Base-by-base conservation (phyloP, 2,329 filamentous ascomycete genomes). In the Fusarium sp. region DNA sequence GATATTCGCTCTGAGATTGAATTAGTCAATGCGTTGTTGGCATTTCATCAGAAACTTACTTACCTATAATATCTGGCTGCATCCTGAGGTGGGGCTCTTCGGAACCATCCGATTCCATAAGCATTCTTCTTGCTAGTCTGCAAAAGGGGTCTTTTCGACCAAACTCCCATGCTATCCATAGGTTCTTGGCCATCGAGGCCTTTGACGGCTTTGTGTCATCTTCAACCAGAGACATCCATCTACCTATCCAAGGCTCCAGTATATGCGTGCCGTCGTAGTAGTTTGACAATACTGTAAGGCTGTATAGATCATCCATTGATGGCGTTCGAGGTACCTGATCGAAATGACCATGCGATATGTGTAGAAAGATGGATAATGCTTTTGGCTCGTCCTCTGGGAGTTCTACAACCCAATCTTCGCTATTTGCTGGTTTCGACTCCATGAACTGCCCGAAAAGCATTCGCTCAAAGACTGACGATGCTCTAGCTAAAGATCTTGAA, bases 211-310 rank as follows among this genome's bases (percentile, higher is more conserved):
- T 42, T 9, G 28, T 13, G 8, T 55, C 39, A 20, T 55, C 53
- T 2, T 33, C 38, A 5, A 55, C 36, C 28, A n/a, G 20, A 18
- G 28, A n/a, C 36, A 55, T 55, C 53, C 53, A 55, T 12, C 38
- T 22, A 6, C 3, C 53, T 6, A 55, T 4, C 53, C 53, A 42
- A 3, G 38, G 53, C 6, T 55, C 53, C 6, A 55, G 12, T 28
- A 55, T 55, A n/a, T 42, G 28, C 42, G 53, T 55, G 26, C 38
- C 22, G 26, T 55, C 36, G 13, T 55, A 55, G 53, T 42, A 55
- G 28, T 55, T 55, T 2, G 53, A 55, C 5, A 41, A 3, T 8
- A 55, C 36, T 3, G 53, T 41, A 20, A 55, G 53, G 22, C 33
- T 22, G 28, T 55, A 33, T 11, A 42, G 53, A 9, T 55, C 38